phyloP scores from a whole-genome alignment of 768 basidiomycete species.

The Leucogyrophana mollusca region DNA sequence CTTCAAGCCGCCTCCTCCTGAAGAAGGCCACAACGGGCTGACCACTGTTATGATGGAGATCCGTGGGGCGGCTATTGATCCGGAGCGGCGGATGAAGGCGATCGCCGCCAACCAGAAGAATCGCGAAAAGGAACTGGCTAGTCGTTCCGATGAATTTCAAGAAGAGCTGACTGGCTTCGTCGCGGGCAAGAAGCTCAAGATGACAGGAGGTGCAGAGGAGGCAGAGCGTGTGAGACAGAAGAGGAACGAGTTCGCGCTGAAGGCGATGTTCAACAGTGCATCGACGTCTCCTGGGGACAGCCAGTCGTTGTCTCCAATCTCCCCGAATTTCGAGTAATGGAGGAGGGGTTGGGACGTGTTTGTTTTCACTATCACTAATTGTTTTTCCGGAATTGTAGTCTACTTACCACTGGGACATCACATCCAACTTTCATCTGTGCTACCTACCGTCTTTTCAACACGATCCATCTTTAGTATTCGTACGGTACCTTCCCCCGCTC shows the following conservation, averaged over 20 bases:
- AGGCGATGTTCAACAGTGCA: conserved; percentile 72
- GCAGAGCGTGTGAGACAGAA: conserved; percentile 84
- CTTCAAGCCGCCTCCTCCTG: conserved; percentile 61
- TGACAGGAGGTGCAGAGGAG: conserved; percentile 96
- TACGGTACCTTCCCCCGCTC: too few species aligned
- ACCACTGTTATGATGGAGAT: conserved; percentile 91
- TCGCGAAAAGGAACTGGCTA: conserved; percentile 72
- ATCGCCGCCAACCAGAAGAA: conserved; percentile 87
- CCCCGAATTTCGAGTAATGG: too few species aligned
- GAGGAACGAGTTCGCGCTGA: conserved; percentile 80
- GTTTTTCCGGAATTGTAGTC: too few species aligned
- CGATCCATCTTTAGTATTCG: too few species aligned
- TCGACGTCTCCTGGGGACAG: conserved; percentile 10
- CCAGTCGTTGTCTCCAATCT: background rate
- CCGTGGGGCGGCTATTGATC: conserved; percentile 76
- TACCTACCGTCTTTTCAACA: too few species aligned
- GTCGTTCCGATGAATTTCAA: conserved; percentile 79
- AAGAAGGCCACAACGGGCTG: conserved; percentile 66
- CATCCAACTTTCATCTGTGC: too few species aligned
- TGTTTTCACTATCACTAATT: too few species aligned
- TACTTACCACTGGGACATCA: too few species aligned
- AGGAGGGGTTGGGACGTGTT: too few species aligned
- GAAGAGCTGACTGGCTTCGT: conserved; percentile 87
- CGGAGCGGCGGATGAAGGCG: conserved; percentile 83
- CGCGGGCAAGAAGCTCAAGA: conserved; percentile 80